Base-by-base conservation (phyloP, 2,329 filamentous ascomycete genomes). In the Penicillium sp. region DNA sequence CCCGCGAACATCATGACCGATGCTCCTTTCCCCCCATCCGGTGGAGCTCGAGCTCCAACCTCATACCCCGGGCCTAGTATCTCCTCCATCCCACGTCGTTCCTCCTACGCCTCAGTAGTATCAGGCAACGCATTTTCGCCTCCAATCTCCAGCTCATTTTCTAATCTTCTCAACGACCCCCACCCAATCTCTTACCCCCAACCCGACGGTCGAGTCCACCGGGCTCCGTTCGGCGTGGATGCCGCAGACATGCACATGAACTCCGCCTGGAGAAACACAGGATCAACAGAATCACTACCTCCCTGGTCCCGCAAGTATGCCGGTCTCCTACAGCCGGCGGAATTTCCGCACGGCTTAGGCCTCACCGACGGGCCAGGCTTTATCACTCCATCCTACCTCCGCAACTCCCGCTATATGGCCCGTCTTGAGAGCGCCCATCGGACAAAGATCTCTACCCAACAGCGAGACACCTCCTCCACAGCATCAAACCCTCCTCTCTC, bases 361-460 rank as follows among this genome's bases (percentile, higher is more conserved):
- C 57, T 65, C 64, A 64, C 53, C 66, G 71, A 58, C 61, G 67
- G 38, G 40, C 66, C 61, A 60, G 65, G 73, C 54, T 93, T 93
- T 78, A 91, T 96, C 72, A 81, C 87, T 10, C 93, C 93, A 0
- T 91, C 90, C 5, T 97, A 97, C 74, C 81, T 97, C 41, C 80
- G 81, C 62, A 84, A 84, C 36, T 93, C 91, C 13, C 84, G 85
- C 66, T 92, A 96, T 72, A 84, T 93, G 49, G 83, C 88, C 64
- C 86, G 84, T 69, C 79, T 97, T 44, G 84, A 89, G 64, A 85
- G 90, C 57, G 84, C 82, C 53, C 82, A 91, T 70, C 83, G 79
- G 69, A 80, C 82, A 43, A 89, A 83, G 68, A 52, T 83, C 35
- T 71, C 80, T 70, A 47, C 79, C 74, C 67, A 79, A 27, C 61